A percentile compares a stretch with the other conserved stretches of the same genome.
phyloP scores from a whole-genome alignment of 441 rosid genomes.

The Aleurites moluccanus region DNA sequence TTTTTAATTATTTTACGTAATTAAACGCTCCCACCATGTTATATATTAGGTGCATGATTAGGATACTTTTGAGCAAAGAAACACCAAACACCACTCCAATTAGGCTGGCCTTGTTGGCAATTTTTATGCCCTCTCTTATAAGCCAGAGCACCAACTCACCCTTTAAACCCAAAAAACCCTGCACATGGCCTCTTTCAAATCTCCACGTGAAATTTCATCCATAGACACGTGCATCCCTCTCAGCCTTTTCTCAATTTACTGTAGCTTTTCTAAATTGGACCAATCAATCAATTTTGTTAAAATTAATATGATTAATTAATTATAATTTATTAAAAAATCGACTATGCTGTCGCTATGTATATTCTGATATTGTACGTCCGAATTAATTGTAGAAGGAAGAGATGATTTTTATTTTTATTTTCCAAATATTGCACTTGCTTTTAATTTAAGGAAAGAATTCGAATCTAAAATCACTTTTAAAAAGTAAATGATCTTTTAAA shows the following conservation, averaged over 20 bases:
- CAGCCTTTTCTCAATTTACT: slow-evolving; percentile 6
- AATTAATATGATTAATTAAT: slow-evolving; percentile 14
- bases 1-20: neutral
- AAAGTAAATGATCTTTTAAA: too few relatives aligned
- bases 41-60: slow-evolving; percentile 1
- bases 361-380: too few relatives aligned
- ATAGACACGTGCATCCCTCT: slow-evolving; percentile 41
- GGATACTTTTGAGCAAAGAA: neutral
- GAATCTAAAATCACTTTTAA: too few relatives aligned
- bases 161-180: neutral
- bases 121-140: neutral
- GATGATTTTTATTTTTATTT: too few relatives aligned
- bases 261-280: neutral
- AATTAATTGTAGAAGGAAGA: too few relatives aligned
- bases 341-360: too few relatives aligned
- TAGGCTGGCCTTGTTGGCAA: slow-evolving; percentile 27
- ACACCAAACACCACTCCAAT: slow-evolving; percentile 9
- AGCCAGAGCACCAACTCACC: neutral
- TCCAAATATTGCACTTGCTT: too few relatives aligned
- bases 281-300: slow-evolving; percentile 10
- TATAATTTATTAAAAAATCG: too few relatives aligned
- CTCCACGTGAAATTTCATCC: slow-evolving; percentile 45
- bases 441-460: too few relatives aligned
- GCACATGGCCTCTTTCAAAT: slow-evolving; percentile 34
- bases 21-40: neutral